These are phyloP conservation scores for Colletotrichum nymphaeae DNA, from an alignment of 2,329 filamentous ascomycete genomes.

Conservation along the genomic window DNA sequence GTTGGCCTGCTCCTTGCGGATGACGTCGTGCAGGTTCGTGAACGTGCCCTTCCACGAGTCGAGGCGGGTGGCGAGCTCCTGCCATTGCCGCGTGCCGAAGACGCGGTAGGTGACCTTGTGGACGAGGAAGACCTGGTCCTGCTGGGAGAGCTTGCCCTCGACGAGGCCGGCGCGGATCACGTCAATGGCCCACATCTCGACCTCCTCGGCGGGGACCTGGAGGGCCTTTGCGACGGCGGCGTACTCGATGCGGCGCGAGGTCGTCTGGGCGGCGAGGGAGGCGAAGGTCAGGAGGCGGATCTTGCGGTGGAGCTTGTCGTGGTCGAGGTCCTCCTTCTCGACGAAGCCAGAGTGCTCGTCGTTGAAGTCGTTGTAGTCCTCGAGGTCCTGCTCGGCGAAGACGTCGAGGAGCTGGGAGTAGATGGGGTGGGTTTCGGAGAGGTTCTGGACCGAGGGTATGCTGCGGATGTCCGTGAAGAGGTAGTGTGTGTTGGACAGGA, in stretches of 20 bases:
- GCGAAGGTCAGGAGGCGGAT: slow-evolving; percentile 96
- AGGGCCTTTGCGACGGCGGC: slow-evolving; percentile 85
- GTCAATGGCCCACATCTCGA: slow-evolving; percentile 99
- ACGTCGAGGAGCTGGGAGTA: slow-evolving; percentile 95
- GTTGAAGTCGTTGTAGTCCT: slow-evolving; percentile 96
- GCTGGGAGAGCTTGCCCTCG: slow-evolving; percentile 95
- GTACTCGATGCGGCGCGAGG: slow-evolving; percentile 90
- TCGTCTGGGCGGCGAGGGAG: slow-evolving; percentile 85
- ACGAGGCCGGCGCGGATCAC: slow-evolving; percentile 95
- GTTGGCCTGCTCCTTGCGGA: slow-evolving; percentile 84
- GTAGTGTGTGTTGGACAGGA: slow-evolving; percentile 68
- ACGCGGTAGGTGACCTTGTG: slow-evolving; percentile 97
- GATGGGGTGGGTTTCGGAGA: slow-evolving; percentile 84
- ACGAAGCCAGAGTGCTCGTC: slow-evolving; percentile 91
- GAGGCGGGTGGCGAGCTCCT: slow-evolving; percentile 88
- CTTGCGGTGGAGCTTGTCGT: slow-evolving; percentile 85
- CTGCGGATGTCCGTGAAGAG: slow-evolving; percentile 85
- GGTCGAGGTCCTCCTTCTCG: slow-evolving; percentile 79
- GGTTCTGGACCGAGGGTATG: slow-evolving; percentile 85
- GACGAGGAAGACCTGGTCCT: slow-evolving; percentile 92
- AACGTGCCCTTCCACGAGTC: slow-evolving; percentile 92
- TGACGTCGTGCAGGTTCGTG: slow-evolving; percentile 79
- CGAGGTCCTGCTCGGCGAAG: slow-evolving; percentile 92
- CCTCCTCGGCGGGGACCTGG: slow-evolving; percentile 83
- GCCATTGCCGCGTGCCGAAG: slow-evolving; percentile 98